Percentiles rank a stretch among this genome's conserved stretches.
phyloP scores from a whole-genome alignment of 768 basidiomycete genomes.

The Auriscalpium orientale region DNA sequence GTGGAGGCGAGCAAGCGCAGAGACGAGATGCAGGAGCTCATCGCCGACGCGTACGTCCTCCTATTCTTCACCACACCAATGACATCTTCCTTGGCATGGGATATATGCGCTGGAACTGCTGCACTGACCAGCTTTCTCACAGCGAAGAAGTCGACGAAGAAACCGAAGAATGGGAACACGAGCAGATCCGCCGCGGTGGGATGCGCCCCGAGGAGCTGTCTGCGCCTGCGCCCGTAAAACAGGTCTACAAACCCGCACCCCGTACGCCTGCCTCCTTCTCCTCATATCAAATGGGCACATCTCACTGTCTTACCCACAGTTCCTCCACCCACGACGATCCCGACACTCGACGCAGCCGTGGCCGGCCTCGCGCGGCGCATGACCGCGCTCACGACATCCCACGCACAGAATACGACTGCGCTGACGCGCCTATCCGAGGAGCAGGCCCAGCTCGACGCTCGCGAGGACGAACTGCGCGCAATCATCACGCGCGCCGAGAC shows the following conservation, averaged over 20 bases:
- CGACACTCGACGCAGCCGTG: slow-evolving; percentile 54
- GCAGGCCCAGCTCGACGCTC: slow-evolving; percentile 50
- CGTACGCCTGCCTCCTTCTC: slow-evolving; percentile 40
- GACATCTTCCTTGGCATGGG: slow-evolving; percentile 4
- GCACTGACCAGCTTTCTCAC: background rate
- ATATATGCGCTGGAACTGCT: background rate
- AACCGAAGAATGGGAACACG: slow-evolving; percentile 77
- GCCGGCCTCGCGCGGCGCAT: slow-evolving; percentile 55
- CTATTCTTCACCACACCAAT: no score
- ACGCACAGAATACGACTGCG: slow-evolving; percentile 51
- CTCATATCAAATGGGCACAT: background rate
- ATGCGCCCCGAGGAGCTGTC: slow-evolving; percentile 34
- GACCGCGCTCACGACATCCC: slow-evolving; percentile 55
- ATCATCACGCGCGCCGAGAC: slow-evolving; percentile 69
- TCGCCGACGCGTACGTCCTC: slow-evolving; percentile 64
- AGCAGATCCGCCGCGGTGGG: slow-evolving; percentile 73
- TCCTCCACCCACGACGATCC: slow-evolving; percentile 55
- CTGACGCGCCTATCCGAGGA: slow-evolving; percentile 55
- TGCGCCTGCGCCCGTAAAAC: slow-evolving; percentile 35
- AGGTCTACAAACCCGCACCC: slow-evolving; percentile 60
- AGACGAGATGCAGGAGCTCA: slow-evolving; percentile 72
- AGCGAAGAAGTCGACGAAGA: slow-evolving; percentile 84
- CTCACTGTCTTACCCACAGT: slow-evolving; percentile 36
- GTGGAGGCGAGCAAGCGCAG: slow-evolving; percentile 57
- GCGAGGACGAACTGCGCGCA: slow-evolving; percentile 67